phyloP scores from a whole-genome alignment of 768 basidiomycete species.

The Thelephora ganbajun region DNA sequence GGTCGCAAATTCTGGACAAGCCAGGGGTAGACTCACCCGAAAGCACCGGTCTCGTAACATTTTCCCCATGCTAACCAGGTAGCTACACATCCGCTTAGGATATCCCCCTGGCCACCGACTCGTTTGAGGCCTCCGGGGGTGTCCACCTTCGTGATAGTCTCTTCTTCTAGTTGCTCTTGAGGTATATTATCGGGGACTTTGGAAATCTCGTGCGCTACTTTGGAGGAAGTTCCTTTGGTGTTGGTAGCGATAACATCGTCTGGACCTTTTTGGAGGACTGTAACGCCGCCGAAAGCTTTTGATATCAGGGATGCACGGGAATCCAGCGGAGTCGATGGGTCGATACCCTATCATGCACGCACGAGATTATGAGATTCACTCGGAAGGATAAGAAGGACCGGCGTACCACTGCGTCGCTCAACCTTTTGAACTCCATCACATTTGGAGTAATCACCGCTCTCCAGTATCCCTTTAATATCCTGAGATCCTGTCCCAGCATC shows the following conservation, averaged over 20 bases:
- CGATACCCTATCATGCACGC: slow-evolving; percentile 26
- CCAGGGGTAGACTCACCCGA: slow-evolving; percentile 34
- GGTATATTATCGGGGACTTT: slow-evolving; percentile 16
- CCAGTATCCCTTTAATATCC: slow-evolving; percentile 70
- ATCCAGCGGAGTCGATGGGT: slow-evolving; percentile 32
- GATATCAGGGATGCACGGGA: slow-evolving; percentile 64
- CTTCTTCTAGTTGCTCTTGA: slow-evolving; percentile 22
- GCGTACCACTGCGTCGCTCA: slow-evolving; percentile 60
- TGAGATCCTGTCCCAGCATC: slow-evolving; percentile 63
- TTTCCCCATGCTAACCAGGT: slow-evolving; percentile 91
- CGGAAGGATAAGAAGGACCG: not conserved
- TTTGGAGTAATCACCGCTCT: slow-evolving; percentile 90
- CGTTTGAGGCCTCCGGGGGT: slow-evolving; percentile 74
- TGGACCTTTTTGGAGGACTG: slow-evolving; percentile 80
- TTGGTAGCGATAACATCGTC: slow-evolving; percentile 74
- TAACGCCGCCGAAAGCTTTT: slow-evolving; percentile 66
- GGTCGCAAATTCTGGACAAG: not conserved
- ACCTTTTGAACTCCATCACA: slow-evolving; percentile 79
- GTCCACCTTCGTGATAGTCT: slow-evolving; percentile 37
- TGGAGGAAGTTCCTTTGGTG: slow-evolving; percentile 36
- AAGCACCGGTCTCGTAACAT: slow-evolving; percentile 78
- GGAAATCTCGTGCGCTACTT: slow-evolving; percentile 24
- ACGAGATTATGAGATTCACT: not conserved
- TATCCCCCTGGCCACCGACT: slow-evolving; percentile 94
- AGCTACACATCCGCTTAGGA: slow-evolving; percentile 78